Conservation (phyloP, 169 alveolate species). For the Babesia ovata region DNA sequence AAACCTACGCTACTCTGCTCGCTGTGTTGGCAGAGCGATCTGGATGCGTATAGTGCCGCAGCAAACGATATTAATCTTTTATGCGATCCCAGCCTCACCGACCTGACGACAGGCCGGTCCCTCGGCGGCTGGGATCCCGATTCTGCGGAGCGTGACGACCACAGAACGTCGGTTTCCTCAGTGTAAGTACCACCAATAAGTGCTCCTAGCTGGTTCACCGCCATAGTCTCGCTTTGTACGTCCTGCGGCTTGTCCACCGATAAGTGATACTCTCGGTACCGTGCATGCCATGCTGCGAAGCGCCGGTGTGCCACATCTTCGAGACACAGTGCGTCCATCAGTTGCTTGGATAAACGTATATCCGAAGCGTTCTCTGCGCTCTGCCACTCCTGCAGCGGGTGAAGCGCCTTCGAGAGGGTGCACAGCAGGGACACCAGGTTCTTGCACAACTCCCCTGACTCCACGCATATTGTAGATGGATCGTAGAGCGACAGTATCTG, state of each 20-base stretch:
- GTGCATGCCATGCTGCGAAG: slow-evolving; percentile 4
- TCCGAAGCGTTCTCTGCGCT: not conserved
- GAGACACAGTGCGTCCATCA: slow-evolving; percentile 8
- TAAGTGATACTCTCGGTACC: not conserved
- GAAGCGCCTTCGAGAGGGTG: slow-evolving; percentile 39
- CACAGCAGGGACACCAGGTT: slow-evolving; percentile 49
- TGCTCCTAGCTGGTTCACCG: not conserved
- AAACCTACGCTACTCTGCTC: not conserved
- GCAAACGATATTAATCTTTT: slow-evolving; percentile 1
- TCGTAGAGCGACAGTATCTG: slow-evolving; percentile 54
- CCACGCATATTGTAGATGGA: slow-evolving; percentile 30
- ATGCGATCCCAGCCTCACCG: slow-evolving; percentile 3
- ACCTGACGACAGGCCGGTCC: slow-evolving; percentile 16
- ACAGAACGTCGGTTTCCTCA: slow-evolving; percentile 9
- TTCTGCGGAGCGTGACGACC: slow-evolving; percentile 19
- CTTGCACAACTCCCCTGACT: slow-evolving; percentile 52
- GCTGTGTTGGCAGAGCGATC: not conserved
- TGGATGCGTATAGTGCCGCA: slow-evolving; percentile 3
- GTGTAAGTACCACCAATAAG: not conserved
- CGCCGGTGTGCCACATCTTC: slow-evolving; percentile 16
- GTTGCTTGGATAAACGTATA: not conserved
- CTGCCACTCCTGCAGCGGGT: slow-evolving; percentile 3
- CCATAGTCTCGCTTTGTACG: slow-evolving; percentile 1
- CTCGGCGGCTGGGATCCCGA: not conserved
- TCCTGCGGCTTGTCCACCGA: slow-evolving; percentile 1